Evolutionary conservation across 352 stramenopile species (phyloP).

Genomic region (Globisporangium acanthophoron): DNA sequence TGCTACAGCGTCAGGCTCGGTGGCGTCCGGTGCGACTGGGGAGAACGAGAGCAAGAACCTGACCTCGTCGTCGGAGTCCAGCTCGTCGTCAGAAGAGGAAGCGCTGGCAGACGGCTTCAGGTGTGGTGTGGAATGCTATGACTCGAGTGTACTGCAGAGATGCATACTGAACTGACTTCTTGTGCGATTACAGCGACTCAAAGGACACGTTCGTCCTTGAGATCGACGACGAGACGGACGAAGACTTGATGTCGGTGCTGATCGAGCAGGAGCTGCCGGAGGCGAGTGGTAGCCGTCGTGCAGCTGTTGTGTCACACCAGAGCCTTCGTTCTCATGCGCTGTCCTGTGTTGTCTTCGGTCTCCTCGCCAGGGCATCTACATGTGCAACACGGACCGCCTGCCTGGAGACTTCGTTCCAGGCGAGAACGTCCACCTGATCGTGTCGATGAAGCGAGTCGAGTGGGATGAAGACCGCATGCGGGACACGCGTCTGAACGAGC

Average conservation of each 20-base stretch:
- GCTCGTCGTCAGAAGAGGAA: slow-evolving; percentile 82
- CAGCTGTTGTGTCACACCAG: not conserved
- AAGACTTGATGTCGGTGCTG: slow-evolving; percentile 89
- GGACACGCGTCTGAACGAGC: slow-evolving; percentile 77
- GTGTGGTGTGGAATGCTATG: slow-evolving; percentile 10
- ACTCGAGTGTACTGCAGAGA: not conserved
- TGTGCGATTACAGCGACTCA: slow-evolving; percentile 40
- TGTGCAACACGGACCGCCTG: slow-evolving; percentile 82
- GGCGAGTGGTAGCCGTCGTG: slow-evolving; percentile 8
- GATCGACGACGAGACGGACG: slow-evolving; percentile 91
- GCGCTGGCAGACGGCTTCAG: slow-evolving; percentile 62
- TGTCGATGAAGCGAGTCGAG: slow-evolving; percentile 85
- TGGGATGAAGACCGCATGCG: slow-evolving; percentile 87
- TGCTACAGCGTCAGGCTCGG: not conserved
- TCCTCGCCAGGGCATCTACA: slow-evolving; percentile 55
- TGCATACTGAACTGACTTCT: not conserved
- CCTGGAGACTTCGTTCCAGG: slow-evolving; percentile 60
- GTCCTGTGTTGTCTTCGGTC: not conserved
- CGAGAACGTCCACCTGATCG: slow-evolving; percentile 79
- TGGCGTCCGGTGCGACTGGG: not conserved
- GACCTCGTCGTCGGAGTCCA: slow-evolving; percentile 73
- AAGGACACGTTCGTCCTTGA: slow-evolving; percentile 88
- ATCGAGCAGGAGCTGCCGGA: slow-evolving; percentile 84
- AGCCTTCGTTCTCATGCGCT: not conserved
- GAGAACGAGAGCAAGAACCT: slow-evolving; percentile 54